Base-by-base conservation (phyloP, 176 grass and related monocot species). In the Aegilops longissima region DNA sequence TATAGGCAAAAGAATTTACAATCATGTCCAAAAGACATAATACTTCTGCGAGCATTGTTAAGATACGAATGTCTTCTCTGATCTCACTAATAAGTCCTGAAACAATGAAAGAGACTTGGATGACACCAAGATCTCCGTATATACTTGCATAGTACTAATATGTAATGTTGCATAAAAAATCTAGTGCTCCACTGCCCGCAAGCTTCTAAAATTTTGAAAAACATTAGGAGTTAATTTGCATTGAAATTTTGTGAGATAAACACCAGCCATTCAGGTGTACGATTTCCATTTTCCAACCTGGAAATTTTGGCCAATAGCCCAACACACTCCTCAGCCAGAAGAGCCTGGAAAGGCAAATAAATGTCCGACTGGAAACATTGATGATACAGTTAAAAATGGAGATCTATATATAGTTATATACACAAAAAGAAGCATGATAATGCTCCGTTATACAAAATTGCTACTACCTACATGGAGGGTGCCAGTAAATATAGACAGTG, bases 1-100 rank as follows among this genome's bases (percentile, higher is more conserved):
- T 94, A 82, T 95, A 83, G 12, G 92, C 93, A 91, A 98, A 98
- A 85, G 96, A 98, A 87, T 96, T 98, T 71, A 95, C 93, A 90
- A 96, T 92, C 96, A 98, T 96, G 88, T 95, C 96, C 79, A 98
- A 78, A 58, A 95, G 89, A 80, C 93, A 95, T 33, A 98, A 76
- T 73, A 94, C 96, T 79, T 98, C 96, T 24, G 96, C 92, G 18
- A 98, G 96, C 88, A 94, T 51, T 20, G 92, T 95, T 63, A 95
- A 81, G 65, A 98, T 95, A 81, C 77, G 72, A 58, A 95, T 80
- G 68, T 95, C 93, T 83, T 92, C 80, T 92, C 93, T 91, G 84
- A 98, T 95, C 65, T 85, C 82, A 45, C 94, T 90, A 90, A 93
- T 92, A 81, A 95, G 82, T 13, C 92, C 93, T 98, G 82, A 84